Base-by-base conservation (phyloP, 495 filamentous ascomycete species). In the Daldinia grandis region DNA sequence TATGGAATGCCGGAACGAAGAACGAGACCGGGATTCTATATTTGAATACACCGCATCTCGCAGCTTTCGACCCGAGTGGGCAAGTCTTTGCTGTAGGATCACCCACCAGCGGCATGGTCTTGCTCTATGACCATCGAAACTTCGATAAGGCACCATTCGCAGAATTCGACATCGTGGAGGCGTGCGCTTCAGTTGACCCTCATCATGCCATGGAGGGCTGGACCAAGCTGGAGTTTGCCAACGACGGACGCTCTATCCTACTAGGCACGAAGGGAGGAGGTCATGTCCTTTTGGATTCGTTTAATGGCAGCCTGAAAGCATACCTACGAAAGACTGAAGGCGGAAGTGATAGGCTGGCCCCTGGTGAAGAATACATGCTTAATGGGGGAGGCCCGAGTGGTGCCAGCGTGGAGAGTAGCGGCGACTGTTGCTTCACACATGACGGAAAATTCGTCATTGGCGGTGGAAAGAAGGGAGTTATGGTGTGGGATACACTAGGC, bases 41-140 rank as follows among this genome's bases (percentile, higher is more conserved):
- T 28, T 83, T 98, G 8, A 82, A 89, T 40, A 87, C 87, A 0
- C 93, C 95, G 4, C 91, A 92, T 66, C 88, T 99, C 0, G 86
- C 91, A 7, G 89, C 95, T 19, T 98, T 91, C 80, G 95, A 99
- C 81, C 80, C 96, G 2, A 93, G 92, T 3, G 95, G 92, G 1
- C 89, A 88, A 7, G 93, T 98, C 50, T 93, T 99, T 73, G 95
- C 95, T 15, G 87, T 99, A 38, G 96, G 90, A 5, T 93, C 89
- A 0, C 91, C 94, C n/a, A 84, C 85, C 1, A 89, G 91, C 28
- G 89, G 90, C 10, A 85, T 87, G 10, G 82, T 99, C 62, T 85
- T 98, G 24, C 88, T 99, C 58, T 98, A 98, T 80, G 96, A 99
- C 79, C 86, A 93, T 67, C 89, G 93, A 50, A 97, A 97, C 71